Conservation (phyloP, 495 filamentous ascomycete species). For the Eremomyces bilateralis region DNA sequence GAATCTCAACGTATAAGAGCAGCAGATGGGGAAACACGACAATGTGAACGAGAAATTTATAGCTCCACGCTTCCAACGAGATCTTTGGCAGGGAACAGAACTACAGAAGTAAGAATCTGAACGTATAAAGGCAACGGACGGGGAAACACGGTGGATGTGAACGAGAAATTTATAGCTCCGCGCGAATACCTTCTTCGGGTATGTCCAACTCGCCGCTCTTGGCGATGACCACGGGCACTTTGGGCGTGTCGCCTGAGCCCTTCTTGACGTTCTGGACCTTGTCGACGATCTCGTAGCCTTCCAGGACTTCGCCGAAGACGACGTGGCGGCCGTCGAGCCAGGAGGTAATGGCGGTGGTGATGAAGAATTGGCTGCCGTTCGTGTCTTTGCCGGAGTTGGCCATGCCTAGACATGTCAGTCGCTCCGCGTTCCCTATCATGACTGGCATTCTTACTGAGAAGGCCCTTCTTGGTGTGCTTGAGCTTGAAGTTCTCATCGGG, state of each 20-base stretch:
- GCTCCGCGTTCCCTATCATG: not conserved
- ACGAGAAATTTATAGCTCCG: slow-evolving; percentile 50
- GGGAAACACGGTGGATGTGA: not conserved
- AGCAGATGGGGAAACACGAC: slow-evolving; percentile 1
- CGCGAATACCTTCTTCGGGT: slow-evolving; percentile 79
- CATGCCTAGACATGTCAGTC: slow-evolving; percentile 35
- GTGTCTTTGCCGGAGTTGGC: slow-evolving; percentile 95
- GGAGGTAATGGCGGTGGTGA: slow-evolving; percentile 47
- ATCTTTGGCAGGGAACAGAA: slow-evolving; percentile 15
- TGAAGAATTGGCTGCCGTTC: slow-evolving; percentile 96
- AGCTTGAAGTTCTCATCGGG: slow-evolving; percentile 99
- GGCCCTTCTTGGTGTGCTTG: slow-evolving; percentile 51
- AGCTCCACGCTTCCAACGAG: slow-evolving; percentile 44
- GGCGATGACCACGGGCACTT: slow-evolving; percentile 56
- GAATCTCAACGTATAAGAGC: no score
- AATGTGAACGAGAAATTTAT: slow-evolving; percentile 24
- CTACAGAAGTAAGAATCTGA: no score
- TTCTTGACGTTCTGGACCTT: slow-evolving; percentile 69
- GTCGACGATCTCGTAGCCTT: slow-evolving; percentile 56
- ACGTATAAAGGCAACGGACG: no score
- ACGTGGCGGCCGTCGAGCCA: slow-evolving; percentile 67
- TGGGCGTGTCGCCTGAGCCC: slow-evolving; percentile 49
- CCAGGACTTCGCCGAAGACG: slow-evolving; percentile 55
- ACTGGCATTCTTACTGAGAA: slow-evolving; percentile 28
- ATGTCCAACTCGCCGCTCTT: slow-evolving; percentile 87